Base-by-base conservation (phyloP, 495 filamentous ascomycete genomes). In the Penicillium soppii region DNA sequence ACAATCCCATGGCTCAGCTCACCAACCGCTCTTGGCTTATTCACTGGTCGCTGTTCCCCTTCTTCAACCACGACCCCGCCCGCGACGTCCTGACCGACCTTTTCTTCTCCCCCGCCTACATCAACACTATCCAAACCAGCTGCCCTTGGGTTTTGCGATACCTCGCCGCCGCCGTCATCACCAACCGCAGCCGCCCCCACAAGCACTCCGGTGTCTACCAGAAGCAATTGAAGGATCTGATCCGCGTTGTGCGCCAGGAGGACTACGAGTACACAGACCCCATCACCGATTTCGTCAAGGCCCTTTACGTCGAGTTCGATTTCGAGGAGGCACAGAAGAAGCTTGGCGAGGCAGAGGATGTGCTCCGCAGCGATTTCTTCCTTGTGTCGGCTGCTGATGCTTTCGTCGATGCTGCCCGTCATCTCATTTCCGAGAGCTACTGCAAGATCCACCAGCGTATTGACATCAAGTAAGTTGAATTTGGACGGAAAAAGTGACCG, bases 381-480 rank as follows among this genome's bases (percentile, higher is more conserved):
- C 82, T 97, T 23, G 83, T 87, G 42, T 83, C 83, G 27, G 79
- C 89, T 5, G 85, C 91, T 9, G 92, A 96, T 64, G 79, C 84
- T 15, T 98, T 98, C 63, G 90, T 98, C 52, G 95, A 98, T 63
- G 85, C 90, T 43, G 94, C 94, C 32, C 79, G 94, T 57, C 94
- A 97, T 76, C 75, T 97, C 44, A 97, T 98, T 70, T 97, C 92
- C 7, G 94, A 98, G 78, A 87, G 82, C 68, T 97, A 98, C 80
- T 97, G 95, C 88, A 97, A 97, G 82, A 98, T 98, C 65, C 94
- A 97, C 73, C 90, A 96, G 55, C 82, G 94, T 50, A 98, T 98
- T 54, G 91, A 97, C 68, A 96, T 98, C 69, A 91, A 91, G 83
- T 85, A 72, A 58, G 82, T 70, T 25, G 33, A 38, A 40, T 2